These are phyloP conservation scores for Candida frijolesensis DNA, from an alignment of 1,139 yeast genomes.

Conservation along the genomic window DNA sequence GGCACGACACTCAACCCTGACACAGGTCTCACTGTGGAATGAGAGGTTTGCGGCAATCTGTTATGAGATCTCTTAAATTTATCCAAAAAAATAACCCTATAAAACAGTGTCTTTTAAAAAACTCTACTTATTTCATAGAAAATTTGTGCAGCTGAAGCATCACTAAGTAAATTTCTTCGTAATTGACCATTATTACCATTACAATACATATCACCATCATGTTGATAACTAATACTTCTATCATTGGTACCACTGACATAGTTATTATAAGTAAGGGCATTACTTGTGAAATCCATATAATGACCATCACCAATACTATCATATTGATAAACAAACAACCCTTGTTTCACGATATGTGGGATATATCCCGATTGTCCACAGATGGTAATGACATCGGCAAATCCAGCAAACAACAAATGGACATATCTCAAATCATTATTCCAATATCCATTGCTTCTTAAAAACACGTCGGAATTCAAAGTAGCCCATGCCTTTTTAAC, in stretches of 20 bases:
- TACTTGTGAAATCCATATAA: conserved; percentile 17
- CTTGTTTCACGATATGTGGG: conserved; percentile 25
- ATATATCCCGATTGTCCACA: conserved; percentile 15
- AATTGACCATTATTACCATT: conserved; percentile 14
- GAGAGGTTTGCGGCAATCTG: background rate
- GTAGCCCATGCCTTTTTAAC: conserved; percentile 16
- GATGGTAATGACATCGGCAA: conserved; percentile 23
- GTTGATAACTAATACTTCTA: conserved; percentile 5
- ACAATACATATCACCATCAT: conserved; percentile 18
- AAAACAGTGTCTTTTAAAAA: too few relatives aligned
- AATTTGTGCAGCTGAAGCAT: conserved; percentile 30
- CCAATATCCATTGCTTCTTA: conserved; percentile 30
- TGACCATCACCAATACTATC: conserved; percentile 14
- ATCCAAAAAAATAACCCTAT: background rate
- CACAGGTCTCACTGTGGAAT: too few relatives aligned
- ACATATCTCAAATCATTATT: conserved; percentile 27
- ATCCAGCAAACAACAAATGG: conserved; percentile 29
- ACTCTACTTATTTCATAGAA: conserved; percentile 19
- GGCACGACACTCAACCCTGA: too few relatives aligned
- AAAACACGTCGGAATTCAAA: conserved; percentile 22
- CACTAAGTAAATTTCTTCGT: conserved; percentile 22
- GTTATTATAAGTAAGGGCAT: background rate
- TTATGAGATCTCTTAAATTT: background rate
- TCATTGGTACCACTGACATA: conserved; percentile 13
- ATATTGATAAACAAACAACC: conserved; percentile 21